A percentile compares a stretch with the other conserved stretches of the same genome.
Evolutionary conservation across 148 eudicot species (phyloP).

Genomic region (Chenopodium formosanum): DNA sequence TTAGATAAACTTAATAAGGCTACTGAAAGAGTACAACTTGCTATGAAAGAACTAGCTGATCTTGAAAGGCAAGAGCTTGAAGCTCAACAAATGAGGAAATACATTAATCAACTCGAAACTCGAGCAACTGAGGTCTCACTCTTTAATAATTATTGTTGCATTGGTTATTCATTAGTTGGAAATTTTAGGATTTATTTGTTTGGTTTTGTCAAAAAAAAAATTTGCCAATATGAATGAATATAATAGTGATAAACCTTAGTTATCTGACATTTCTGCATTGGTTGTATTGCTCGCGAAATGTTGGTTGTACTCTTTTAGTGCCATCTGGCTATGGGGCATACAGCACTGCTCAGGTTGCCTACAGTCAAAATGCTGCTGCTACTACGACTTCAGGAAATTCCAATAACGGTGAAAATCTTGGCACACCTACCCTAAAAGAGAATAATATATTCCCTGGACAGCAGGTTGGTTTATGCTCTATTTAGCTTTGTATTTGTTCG

Average conservation of each 20-base stretch:
- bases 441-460: slow-evolving; percentile 37
- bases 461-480: slow-evolving; percentile 33
- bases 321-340: slow-evolving; percentile 46
- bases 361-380: slow-evolving; percentile 26
- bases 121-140: slow-evolving; percentile 60
- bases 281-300: not conserved
- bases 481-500: not conserved
- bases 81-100: slow-evolving; percentile 56
- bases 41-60: slow-evolving; percentile 66
- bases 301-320: slow-evolving; percentile 1
- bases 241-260: not conserved
- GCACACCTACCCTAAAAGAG: slow-evolving; percentile 44
- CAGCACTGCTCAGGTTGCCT: slow-evolving; percentile 31
- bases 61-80: slow-evolving; percentile 69
- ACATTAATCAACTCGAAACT: slow-evolving; percentile 57
- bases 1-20: slow-evolving; percentile 68
- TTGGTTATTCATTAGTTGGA: not conserved
- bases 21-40: slow-evolving; percentile 64
- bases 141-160: not conserved
- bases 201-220: too few relatives aligned
- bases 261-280: not conserved
- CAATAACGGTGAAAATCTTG: slow-evolving; percentile 41
- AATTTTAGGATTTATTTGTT: too few relatives aligned
- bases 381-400: slow-evolving; percentile 39
- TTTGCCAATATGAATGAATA: not conserved